These are phyloP conservation scores for Suillus alpinus DNA, from an alignment of 768 basidiomycete genomes.

Conservation along the genomic window DNA sequence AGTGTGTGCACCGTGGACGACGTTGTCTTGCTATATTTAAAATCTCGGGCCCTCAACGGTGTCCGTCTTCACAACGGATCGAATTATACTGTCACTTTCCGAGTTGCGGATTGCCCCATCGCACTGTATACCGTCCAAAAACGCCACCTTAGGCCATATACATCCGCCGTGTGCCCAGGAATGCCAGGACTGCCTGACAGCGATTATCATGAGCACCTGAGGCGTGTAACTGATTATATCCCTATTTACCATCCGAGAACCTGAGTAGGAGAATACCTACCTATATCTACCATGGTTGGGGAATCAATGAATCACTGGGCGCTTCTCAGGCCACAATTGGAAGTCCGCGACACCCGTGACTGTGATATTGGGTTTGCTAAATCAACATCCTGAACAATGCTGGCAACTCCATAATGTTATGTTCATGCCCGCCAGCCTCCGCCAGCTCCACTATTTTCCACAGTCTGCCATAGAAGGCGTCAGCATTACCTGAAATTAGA, in stretches of 20 bases:
- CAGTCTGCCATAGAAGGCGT: neutral
- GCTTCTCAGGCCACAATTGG: neutral
- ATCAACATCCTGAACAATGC: neutral
- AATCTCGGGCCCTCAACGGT: neutral
- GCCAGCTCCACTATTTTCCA: neutral
- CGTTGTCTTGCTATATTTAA: neutral
- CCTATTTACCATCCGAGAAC: neutral
- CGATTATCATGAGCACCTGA: neutral
- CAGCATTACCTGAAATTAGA: neutral
- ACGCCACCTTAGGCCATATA: neutral
- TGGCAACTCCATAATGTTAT: neutral
- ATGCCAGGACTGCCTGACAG: neutral
- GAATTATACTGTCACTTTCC: neutral
- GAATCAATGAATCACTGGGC: neutral
- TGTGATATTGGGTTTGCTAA: neutral
- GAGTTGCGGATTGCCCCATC: neutral
- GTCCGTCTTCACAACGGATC: neutral
- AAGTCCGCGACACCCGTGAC: neutral
- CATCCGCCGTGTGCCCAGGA: neutral
- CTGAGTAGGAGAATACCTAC: neutral
- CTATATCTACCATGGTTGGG: neutral
- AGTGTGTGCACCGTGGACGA: neutral
- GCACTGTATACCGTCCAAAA: neutral
- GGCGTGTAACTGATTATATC: neutral
- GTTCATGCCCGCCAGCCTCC: neutral